A percentile compares a stretch with the other conserved stretches of the same genome.
phyloP scores from a whole-genome alignment of 1,139 yeast genomes.

The Nematodospora anomalae region DNA sequence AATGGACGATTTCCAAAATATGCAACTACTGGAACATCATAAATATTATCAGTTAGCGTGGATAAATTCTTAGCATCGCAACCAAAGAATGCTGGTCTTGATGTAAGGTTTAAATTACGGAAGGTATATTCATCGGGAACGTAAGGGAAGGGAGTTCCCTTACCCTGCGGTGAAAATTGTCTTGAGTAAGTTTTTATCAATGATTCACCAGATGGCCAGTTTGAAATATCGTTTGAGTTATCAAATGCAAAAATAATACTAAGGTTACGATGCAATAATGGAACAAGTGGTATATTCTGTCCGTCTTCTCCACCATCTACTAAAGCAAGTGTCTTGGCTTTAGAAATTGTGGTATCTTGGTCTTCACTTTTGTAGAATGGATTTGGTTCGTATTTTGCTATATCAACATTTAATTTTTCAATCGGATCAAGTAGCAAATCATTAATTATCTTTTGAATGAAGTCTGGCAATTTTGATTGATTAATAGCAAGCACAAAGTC shows the following conservation, averaged over 20 bases:
- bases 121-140: conserved; percentile 38
- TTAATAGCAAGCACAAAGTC: conserved; percentile 4
- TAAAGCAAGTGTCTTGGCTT: conserved; percentile 23
- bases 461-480: conserved; percentile 6
- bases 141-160: conserved; percentile 32
- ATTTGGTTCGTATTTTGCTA: conserved; percentile 49
- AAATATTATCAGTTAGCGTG: conserved; percentile 32
- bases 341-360: conserved; percentile 15
- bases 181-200: conserved; percentile 34
- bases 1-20: conserved; percentile 45
- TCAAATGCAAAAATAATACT: conserved; percentile 33
- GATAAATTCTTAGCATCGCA: conserved; percentile 43
- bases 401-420: conserved; percentile 22
- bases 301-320: conserved; percentile 36
- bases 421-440: conserved; percentile 20
- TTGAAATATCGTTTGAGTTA: conserved; percentile 28
- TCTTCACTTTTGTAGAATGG: conserved; percentile 42
- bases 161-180: conserved; percentile 33
- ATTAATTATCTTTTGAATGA: conserved; percentile 40
- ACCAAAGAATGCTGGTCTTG: conserved; percentile 46
- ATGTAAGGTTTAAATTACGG: conserved; percentile 36
- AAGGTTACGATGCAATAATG: conserved; percentile 26
- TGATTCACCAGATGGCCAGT: conserved; percentile 40
- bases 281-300: conserved; percentile 31
- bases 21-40: conserved; percentile 38